Evolutionary conservation across 176 grass and related monocot genomes (phyloP).

Genomic region (Hyparrhenia diplandra): DNA sequence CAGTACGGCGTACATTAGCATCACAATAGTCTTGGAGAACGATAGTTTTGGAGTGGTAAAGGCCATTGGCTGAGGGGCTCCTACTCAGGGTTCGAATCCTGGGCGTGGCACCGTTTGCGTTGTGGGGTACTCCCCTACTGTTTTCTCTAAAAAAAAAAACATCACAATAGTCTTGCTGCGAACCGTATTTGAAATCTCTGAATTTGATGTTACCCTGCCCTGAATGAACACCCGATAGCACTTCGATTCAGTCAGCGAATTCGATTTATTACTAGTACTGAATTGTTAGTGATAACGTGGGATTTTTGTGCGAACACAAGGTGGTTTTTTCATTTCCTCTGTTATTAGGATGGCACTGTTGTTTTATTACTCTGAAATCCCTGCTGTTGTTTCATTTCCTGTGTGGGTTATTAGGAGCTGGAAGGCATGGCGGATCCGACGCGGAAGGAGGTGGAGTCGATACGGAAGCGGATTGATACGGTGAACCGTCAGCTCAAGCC

Average conservation of each 20-base stretch:
- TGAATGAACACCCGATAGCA: neutral
- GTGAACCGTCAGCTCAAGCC: conserved; percentile 86
- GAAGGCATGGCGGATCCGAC: conserved; percentile 90
- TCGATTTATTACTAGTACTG: neutral
- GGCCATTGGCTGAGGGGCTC: too few relatives aligned
- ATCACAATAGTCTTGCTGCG: too few relatives aligned
- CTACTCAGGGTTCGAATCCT: too few relatives aligned
- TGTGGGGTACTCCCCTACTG: too few relatives aligned
- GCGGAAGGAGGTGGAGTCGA: conserved; percentile 74
- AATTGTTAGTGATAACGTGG: neutral
- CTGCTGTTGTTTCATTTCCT: neutral
- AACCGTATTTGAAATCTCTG: neutral
- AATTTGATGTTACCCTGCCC: neutral
- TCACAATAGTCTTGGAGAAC: too few relatives aligned
- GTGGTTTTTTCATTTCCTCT: neutral
- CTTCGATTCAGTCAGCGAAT: neutral
- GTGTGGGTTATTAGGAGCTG: conserved; percentile 55
- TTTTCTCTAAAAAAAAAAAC: too few relatives aligned
- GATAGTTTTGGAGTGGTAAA: too few relatives aligned
- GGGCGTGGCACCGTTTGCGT: too few relatives aligned
- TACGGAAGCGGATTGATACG: conserved; percentile 68
- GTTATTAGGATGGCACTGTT: conserved; percentile 59
- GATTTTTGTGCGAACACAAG: neutral
- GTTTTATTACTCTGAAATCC: too few relatives aligned
- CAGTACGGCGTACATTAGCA: too few relatives aligned